phyloP scores from a whole-genome alignment of 371 early-diverging fungal genomes.

The Lichtheimia ramosa region DNA sequence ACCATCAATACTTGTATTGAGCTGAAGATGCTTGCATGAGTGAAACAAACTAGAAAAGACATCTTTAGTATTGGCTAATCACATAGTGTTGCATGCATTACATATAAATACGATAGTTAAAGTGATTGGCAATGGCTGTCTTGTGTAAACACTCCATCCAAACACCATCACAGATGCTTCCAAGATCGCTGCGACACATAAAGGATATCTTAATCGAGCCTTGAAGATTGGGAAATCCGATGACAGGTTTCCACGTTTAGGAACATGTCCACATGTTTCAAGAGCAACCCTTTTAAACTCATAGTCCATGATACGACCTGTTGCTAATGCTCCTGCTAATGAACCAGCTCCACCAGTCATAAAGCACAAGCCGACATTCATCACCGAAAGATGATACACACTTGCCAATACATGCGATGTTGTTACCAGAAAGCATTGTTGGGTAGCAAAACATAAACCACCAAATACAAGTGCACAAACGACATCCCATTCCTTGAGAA shows the following conservation, averaged over 20 bases:
- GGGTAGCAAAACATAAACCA: constrained; percentile 27
- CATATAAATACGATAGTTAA: constrained; percentile 23
- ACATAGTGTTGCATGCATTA: background rate
- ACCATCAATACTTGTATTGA: constrained; percentile 27
- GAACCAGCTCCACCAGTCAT: constrained; percentile 13
- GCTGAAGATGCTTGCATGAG: background rate
- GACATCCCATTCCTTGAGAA: constrained; percentile 28
- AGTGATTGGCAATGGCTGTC: constrained; percentile 7
- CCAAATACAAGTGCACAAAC: constrained; percentile 21
- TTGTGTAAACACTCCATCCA: constrained; percentile 27
- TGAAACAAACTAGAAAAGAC: background rate
- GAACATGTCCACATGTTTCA: constrained; percentile 1
- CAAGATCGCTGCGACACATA: constrained; percentile 26
- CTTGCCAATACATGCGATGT: constrained; percentile 8
- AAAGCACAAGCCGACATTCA: constrained; percentile 22
- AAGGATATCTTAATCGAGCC: constrained; percentile 27
- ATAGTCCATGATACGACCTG: constrained; percentile 16
- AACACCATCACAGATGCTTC: constrained; percentile 22
- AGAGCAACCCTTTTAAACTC: constrained; percentile 8
- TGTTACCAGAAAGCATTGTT: constrained; percentile 15
- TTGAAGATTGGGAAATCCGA: constrained; percentile 29
- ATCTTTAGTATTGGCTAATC: background rate
- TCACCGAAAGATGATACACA: constrained; percentile 13
- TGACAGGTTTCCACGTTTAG: constrained; percentile 4
- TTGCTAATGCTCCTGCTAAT: constrained; percentile 8